Evolutionary conservation across 2,329 filamentous ascomycete species (phyloP).

Genomic region (Trichoderma koningii): DNA sequence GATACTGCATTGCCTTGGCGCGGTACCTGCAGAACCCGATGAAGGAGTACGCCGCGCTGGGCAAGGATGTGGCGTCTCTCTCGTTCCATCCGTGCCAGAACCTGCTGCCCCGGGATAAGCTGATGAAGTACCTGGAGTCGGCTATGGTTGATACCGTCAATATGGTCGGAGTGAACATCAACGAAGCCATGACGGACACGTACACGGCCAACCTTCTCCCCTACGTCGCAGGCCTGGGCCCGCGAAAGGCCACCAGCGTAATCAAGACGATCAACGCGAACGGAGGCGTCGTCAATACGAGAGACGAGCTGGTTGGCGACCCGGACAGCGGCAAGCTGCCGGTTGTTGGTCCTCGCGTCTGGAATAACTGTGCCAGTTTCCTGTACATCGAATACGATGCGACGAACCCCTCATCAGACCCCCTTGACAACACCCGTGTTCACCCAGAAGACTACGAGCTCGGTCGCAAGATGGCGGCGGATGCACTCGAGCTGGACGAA

Average conservation of each 20-base stretch:
- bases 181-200: constrained; percentile 79
- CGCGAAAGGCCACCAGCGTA: constrained; percentile 79
- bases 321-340: constrained; percentile 75
- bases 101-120: constrained; percentile 82
- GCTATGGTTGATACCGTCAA: constrained; percentile 99
- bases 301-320: constrained; percentile 87
- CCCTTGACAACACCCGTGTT: constrained; percentile 93
- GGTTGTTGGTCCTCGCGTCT: constrained; percentile 86
- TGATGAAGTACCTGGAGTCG: constrained; percentile 85
- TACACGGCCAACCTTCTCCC: constrained; percentile 87
- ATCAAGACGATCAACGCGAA: constrained; percentile 84
- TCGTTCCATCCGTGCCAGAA: constrained; percentile 89
- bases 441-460: constrained; percentile 99
- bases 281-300: constrained; percentile 78
- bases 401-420: constrained; percentile 81
- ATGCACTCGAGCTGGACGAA: constrained; percentile 93
- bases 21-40: constrained; percentile 94
- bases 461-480: constrained; percentile 96
- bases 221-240: constrained; percentile 87
- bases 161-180: constrained; percentile 91
- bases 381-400: constrained; percentile 85
- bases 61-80: constrained; percentile 82
- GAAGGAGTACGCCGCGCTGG: constrained; percentile 93
- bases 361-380: constrained; percentile 97
- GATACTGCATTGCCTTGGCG: constrained; percentile 87